A percentile compares a stretch with the other conserved stretches of the same genome.
Conservation (phyloP, 306 rosid species). For the Cucumis cinereus region DNA sequence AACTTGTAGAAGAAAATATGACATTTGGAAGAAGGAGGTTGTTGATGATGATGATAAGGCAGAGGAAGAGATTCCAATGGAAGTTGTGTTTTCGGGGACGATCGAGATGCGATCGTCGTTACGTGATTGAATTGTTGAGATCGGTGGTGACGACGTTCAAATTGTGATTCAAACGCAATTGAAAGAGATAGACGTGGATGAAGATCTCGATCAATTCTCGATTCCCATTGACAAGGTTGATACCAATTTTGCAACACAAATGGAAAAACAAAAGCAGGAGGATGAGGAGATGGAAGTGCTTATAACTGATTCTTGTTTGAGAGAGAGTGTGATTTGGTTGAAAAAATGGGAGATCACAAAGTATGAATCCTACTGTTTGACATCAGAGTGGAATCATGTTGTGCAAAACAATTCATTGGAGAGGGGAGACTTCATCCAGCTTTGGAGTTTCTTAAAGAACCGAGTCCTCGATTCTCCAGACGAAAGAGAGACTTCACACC, state of each 20-base stretch:
- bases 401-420: background rate
- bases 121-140: background rate
- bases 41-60: too few relatives aligned
- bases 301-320: background rate
- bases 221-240: background rate
- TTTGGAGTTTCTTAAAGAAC: background rate
- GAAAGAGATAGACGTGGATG: background rate
- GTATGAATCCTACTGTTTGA: background rate
- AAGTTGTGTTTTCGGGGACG: too few relatives aligned
- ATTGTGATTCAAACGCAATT: background rate
- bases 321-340: background rate
- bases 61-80: too few relatives aligned
- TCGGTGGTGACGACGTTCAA: background rate
- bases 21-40: too few relatives aligned
- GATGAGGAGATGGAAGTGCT: too few relatives aligned
- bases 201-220: background rate
- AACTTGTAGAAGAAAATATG: too few relatives aligned
- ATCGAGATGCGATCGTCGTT: background rate
- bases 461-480: background rate
- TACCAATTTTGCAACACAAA: background rate
- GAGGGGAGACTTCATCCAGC: background rate
- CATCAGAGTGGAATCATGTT: background rate
- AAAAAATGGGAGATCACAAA: background rate
- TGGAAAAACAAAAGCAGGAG: background rate
- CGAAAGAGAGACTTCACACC: background rate